Base-by-base conservation (phyloP, 2,329 filamentous ascomycete genomes). In the Remersonia thermophila region DNA sequence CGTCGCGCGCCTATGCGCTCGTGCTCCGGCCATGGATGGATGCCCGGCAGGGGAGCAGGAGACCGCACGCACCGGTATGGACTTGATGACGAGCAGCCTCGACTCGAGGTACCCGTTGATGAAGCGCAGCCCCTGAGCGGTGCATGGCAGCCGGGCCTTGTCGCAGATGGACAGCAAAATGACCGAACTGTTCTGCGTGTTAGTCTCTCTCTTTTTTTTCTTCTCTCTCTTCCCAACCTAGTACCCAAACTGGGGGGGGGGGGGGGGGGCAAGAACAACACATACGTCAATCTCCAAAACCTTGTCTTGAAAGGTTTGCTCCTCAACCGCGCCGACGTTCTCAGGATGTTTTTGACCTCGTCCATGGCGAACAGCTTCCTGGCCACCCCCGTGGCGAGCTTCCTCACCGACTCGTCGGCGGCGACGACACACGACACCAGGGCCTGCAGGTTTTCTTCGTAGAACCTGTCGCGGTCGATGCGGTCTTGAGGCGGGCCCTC, bases 101-200 rank as follows among this genome's bases (percentile, higher is more conserved):
- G 71, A 66, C 47, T 70, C 63, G 4, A 80, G 55, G 45, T 75
- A 79, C 27, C 65, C 63, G 46, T 69, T 64, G 29, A 79, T 65
- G 7, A 61, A 59, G 40, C 54, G 57, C 6, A 75, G 52, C 7
- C 61, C 58, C 7, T 56, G 45, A n/a, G 63, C 57, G 27, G 65
- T 60, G 13, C 59, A 61, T 14, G 64, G 57, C 12, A 61, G 51
- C 30, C 54, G 55, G 32, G 69, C 58, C 34, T 59, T 60, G 32
- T 72, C 67, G 37, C 67, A 71, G 44, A 75, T 58, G 8, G 56
- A 56, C 13, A 64, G 58, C 14, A 75, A 47, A 9, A 66, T 58
- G 18, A 59, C 53, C 12, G 62, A 65, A 55, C 62, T 63, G 39
- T 8, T n/a, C 17, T 20, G 4, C n/a, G 3, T n/a, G 33, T 40